Conservation (phyloP, 2,329 filamentous ascomycete genomes). For the Talaromyces sp. region DNA sequence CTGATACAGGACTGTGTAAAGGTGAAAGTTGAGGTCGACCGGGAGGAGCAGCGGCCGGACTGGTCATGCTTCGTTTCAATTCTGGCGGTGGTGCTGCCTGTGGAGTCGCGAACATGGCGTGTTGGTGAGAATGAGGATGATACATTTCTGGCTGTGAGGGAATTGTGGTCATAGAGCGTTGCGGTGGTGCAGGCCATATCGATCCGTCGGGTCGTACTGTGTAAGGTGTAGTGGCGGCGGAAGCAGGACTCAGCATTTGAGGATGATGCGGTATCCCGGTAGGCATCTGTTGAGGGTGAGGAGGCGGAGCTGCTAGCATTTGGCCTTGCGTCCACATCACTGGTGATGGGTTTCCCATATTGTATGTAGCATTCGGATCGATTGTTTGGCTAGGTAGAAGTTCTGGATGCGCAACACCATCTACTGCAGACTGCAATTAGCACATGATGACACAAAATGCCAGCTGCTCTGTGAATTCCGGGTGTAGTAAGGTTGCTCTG, state of each 20-base stretch:
- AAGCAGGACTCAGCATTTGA: conserved; percentile 28
- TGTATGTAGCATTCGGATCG: conserved; percentile 32
- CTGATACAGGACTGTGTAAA: conserved; percentile 26
- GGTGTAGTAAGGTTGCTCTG: background rate
- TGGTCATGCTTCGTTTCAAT: conserved; percentile 38
- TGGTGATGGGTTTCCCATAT: conserved; percentile 35
- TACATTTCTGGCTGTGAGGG: conserved; percentile 16
- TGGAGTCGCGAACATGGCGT: conserved; percentile 25
- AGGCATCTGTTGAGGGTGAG: conserved; percentile 27
- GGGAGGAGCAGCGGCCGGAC: conserved; percentile 26
- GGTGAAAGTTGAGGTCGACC: conserved; percentile 18
- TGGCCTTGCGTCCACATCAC: conserved; percentile 32
- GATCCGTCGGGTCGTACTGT: conserved; percentile 36
- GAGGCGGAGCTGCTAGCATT: conserved; percentile 24
- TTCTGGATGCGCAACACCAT: conserved; percentile 29
- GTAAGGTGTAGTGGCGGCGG: conserved; percentile 24
- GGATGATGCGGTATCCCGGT: conserved; percentile 30
- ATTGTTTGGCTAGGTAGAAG: conserved; percentile 31
- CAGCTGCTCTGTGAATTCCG: background rate
- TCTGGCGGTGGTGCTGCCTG: conserved; percentile 28
- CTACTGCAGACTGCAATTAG: conserved; percentile 20
- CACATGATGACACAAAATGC: background rate
- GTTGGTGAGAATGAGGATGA: conserved; percentile 26
- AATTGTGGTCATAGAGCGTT: conserved; percentile 23
- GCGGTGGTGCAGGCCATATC: conserved; percentile 36